These are phyloP conservation scores for Diplocarpon mali DNA, from an alignment of 2,329 filamentous ascomycete species.

Conservation along the genomic window DNA sequence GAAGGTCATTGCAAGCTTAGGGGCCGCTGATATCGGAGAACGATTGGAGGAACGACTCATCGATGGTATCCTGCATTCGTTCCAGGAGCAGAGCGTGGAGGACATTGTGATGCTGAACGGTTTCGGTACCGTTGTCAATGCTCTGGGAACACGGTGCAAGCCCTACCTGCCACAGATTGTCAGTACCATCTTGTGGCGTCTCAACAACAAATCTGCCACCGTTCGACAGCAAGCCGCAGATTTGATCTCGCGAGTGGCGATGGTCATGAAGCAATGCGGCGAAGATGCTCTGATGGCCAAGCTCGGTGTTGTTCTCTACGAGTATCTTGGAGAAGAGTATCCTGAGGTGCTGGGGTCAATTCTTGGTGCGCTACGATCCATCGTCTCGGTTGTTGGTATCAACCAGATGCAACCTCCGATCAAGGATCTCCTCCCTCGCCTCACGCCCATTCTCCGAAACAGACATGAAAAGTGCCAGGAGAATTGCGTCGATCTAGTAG, in stretches of 20 bases:
- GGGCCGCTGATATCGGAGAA: conserved; percentile 87
- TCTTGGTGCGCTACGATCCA: conserved; percentile 84
- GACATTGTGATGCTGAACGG: conserved; percentile 95
- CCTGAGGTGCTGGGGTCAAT: conserved; percentile 96
- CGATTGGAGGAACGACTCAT: conserved; percentile 87
- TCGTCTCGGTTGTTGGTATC: conserved; percentile 96
- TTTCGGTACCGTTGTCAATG: conserved; percentile 95
- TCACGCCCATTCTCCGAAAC: conserved; percentile 97
- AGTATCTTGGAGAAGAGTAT: conserved; percentile 97
- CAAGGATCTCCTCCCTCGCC: conserved; percentile 83
- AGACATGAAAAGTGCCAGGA: conserved; percentile 98
- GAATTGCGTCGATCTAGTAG: conserved; percentile 96
- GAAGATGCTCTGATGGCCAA: conserved; percentile 95
- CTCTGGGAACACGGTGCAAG: conserved; percentile 86
- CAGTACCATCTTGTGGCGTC: conserved; percentile 86
- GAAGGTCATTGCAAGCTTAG: conserved; percentile 86
- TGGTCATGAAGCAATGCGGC: conserved; percentile 98
- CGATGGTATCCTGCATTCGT: conserved; percentile 88
- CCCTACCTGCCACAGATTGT: conserved; percentile 95
- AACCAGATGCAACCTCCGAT: conserved; percentile 97
- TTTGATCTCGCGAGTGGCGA: conserved; percentile 89
- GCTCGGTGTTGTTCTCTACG: conserved; percentile 87
- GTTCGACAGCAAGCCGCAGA: conserved; percentile 96
- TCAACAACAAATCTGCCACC: conserved; percentile 97
- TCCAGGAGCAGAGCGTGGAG: conserved; percentile 96